phyloP scores from a whole-genome alignment of 495 filamentous ascomycete species.

The Podospora didyma region DNA sequence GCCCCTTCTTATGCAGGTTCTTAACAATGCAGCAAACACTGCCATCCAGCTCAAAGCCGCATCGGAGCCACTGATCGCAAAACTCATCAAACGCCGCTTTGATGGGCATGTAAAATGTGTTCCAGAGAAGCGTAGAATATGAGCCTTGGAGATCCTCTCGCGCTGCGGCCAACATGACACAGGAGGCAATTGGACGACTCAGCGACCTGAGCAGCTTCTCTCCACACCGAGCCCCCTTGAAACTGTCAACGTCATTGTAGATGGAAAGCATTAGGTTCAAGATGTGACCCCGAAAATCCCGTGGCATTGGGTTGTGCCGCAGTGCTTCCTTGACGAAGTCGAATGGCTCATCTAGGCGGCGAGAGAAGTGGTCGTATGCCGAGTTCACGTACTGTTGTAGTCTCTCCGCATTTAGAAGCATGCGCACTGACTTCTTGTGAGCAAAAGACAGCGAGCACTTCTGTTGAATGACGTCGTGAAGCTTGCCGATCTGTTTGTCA shows the following conservation, averaged over 20 bases:
- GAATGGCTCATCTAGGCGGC: constrained; percentile 47
- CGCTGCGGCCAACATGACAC: constrained; percentile 45
- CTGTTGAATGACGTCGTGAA: constrained; percentile 38
- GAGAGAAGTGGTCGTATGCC: constrained; percentile 56
- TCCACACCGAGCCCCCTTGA: constrained; percentile 36
- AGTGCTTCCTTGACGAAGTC: constrained; percentile 51
- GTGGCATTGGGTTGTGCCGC: constrained; percentile 41
- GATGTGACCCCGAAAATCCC: constrained; percentile 52
- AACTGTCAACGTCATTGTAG: constrained; percentile 42
- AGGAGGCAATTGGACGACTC: constrained; percentile 45
- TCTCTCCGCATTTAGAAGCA: constrained; percentile 48
- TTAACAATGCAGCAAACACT: constrained; percentile 37
- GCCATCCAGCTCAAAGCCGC: constrained; percentile 26
- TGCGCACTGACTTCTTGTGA: constrained; percentile 39
- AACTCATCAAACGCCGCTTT: constrained; percentile 39
- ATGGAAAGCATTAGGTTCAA: constrained; percentile 45
- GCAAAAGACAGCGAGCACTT: constrained; percentile 34
- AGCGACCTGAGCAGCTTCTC: constrained; percentile 34
- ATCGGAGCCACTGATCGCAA: constrained; percentile 39
- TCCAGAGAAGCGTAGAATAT: constrained; percentile 23
- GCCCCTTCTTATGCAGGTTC: constrained; percentile 41
- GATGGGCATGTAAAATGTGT: constrained; percentile 4
- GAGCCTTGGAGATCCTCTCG: constrained; percentile 24
- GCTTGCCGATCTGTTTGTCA: constrained; percentile 45
- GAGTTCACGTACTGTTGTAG: constrained; percentile 46